phyloP scores from a whole-genome alignment of 2,329 filamentous ascomycete genomes.

The Phialemoniopsis sp. region DNA sequence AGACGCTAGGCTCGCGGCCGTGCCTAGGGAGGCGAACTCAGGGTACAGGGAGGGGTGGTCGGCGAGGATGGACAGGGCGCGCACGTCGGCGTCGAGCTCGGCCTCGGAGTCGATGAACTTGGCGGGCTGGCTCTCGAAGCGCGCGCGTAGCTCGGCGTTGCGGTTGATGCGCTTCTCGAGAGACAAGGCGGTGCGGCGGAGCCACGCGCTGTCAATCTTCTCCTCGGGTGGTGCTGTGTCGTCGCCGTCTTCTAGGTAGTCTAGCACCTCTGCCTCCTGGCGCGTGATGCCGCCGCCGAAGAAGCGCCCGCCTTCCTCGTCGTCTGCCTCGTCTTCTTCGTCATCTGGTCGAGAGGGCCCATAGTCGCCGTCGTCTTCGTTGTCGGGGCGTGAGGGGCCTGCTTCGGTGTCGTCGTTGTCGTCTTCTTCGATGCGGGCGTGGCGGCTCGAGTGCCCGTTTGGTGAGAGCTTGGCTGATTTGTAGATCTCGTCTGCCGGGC shows the following conservation, averaged over 20 bases:
- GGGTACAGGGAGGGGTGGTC: constrained; percentile 82
- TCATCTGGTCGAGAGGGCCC: constrained; percentile 46
- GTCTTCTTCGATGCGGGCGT: constrained; percentile 39
- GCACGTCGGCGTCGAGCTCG: constrained; percentile 85
- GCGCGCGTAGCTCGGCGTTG: constrained; percentile 85
- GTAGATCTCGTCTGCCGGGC: constrained; percentile 59
- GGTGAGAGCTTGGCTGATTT: constrained; percentile 53
- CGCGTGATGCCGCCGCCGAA: constrained; percentile 87
- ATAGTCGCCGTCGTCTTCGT: constrained; percentile 38
- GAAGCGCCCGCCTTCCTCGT: constrained; percentile 92
- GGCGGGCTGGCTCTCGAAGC: constrained; percentile 73
- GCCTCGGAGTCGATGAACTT: constrained; percentile 86
- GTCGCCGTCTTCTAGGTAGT: constrained; percentile 70
- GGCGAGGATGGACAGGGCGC: constrained; percentile 77
- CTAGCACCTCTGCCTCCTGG: constrained; percentile 76
- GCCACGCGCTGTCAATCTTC: constrained; percentile 79
- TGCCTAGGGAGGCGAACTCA: constrained; percentile 74
- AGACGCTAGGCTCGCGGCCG: constrained; percentile 69
- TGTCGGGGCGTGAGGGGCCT: constrained; percentile 45
- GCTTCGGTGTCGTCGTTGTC: constrained; percentile 40
- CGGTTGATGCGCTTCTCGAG: constrained; percentile 90
- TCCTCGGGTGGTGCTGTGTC: constrained; percentile 63
- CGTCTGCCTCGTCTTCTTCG: constrained; percentile 39
- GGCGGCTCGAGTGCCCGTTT: constrained; percentile 37
- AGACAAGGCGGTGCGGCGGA: constrained; percentile 73